Evolutionary conservation across 2,329 filamentous ascomycete species (phyloP).

Genomic region (Aureobasidium sp.): DNA sequence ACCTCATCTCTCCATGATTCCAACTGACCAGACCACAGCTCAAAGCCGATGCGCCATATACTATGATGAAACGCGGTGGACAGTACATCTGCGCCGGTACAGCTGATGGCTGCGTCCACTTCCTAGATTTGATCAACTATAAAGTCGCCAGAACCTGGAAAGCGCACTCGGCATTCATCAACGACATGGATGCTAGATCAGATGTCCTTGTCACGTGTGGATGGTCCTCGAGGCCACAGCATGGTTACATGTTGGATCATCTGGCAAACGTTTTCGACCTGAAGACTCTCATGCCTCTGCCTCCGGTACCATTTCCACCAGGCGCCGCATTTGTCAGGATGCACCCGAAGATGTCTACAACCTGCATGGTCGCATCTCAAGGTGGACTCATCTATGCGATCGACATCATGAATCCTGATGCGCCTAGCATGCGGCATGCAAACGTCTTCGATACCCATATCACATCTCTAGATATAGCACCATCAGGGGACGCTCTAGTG

Average conservation of each 20-base stretch:
- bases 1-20: no score
- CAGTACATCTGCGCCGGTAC: slow-evolving; percentile 91
- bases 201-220: slow-evolving; percentile 95
- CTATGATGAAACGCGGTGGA: slow-evolving; percentile 77
- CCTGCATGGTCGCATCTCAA: slow-evolving; percentile 86
- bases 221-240: slow-evolving; percentile 73
- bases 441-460: slow-evolving; percentile 65
- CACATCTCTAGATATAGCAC: slow-evolving; percentile 74
- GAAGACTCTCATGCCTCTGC: slow-evolving; percentile 78
- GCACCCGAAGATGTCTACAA: slow-evolving; percentile 92
- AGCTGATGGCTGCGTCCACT: slow-evolving; percentile 70
- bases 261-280: slow-evolving; percentile 94
- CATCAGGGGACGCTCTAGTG: slow-evolving; percentile 77
- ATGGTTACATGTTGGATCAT: slow-evolving; percentile 76
- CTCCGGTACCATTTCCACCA: slow-evolving; percentile 84
- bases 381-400: slow-evolving; percentile 92
- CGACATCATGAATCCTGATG: slow-evolving; percentile 87
- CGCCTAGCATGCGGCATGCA: slow-evolving; percentile 74
- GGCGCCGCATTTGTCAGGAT: slow-evolving; percentile 92
- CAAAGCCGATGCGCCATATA: slow-evolving; percentile 68
- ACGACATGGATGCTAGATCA: slow-evolving; percentile 94
- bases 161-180: slow-evolving; percentile 79
- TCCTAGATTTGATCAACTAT: slow-evolving; percentile 73
- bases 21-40: slow-evolving; percentile 40
- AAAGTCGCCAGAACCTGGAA: slow-evolving; percentile 79